Evolutionary conservation across 495 filamentous ascomycete species (phyloP), one percentile per base, ranked within the genome.

Genomic region (Tuber melanosporum): DNA sequence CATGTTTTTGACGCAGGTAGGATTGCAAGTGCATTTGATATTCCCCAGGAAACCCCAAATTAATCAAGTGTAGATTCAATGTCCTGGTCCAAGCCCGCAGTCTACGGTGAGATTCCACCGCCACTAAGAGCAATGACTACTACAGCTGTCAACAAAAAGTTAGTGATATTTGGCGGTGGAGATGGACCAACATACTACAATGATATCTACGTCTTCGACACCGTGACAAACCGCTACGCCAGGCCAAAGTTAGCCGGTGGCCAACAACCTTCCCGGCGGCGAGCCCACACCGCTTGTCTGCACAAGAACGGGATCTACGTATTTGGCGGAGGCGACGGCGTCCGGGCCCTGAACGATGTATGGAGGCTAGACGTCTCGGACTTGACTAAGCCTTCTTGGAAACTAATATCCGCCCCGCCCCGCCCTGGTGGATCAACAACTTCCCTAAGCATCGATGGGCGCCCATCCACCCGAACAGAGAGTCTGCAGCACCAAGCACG

Each of bases 101-200:
- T 91, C 49, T 84, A 85, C n/a, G 90, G 90, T 71, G 88, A 91
- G 3, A 84, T 90, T 7, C 90, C 90, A 39, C 86, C 88, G 42
- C 89, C 89, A 41, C 83, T 91, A 75, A 87, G 90, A 42, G 90
- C 90, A 70, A 91, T 91, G 90, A 91, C 90, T 26, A 89, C 87
- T 76, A 91, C 90, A 7, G 88, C 89, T 20, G 89, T 91, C 8
- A 88, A 88, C 73, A 91, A 90, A 84, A 91, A 90, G 83, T 84
- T 91, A 26, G 87, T 91, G 66, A 86, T 91, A 22, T 91, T 91
- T 78, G 90, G 90, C 20, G 90, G 90, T 41, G 90, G 90, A 69
- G 90, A 91, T 78, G 90, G 90, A 1, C 89, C 89, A 1, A 87
- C 88, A 32, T 91, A 91, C 83, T 91, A 91, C 84, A 91, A 91